Conservation (phyloP, 1,139 yeast species). For the Taphrina pruni region DNA sequence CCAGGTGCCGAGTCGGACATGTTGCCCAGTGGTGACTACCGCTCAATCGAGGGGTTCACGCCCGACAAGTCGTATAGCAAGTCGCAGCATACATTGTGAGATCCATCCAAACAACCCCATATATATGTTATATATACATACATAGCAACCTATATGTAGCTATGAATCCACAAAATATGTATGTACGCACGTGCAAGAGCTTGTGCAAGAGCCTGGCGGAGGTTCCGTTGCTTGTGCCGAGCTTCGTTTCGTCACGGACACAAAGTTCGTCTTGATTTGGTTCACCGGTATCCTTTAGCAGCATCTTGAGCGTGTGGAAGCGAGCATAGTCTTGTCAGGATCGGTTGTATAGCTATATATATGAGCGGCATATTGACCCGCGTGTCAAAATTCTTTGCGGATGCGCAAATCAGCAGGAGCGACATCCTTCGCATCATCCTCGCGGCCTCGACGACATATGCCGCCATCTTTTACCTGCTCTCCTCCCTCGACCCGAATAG, state of each 20-base stretch:
- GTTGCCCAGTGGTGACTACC: not conserved
- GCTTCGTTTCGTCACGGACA: too few relatives aligned
- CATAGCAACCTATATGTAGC: too few relatives aligned
- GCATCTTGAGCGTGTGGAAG: not conserved
- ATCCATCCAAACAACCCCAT: too few relatives aligned
- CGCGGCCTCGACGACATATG: slow-evolving; percentile 40
- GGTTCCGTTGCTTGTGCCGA: too few relatives aligned
- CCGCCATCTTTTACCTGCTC: slow-evolving; percentile 37
- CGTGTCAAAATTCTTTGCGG: slow-evolving; percentile 25
- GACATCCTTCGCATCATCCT: slow-evolving; percentile 30
- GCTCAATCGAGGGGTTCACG: slow-evolving; percentile 10
- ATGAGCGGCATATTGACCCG: slow-evolving; percentile 27
- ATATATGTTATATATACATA: too few relatives aligned
- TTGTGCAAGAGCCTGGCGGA: too few relatives aligned
- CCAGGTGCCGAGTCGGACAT: not conserved
- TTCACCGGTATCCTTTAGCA: not conserved
- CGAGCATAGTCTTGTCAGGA: not conserved
- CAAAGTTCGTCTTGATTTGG: too few relatives aligned
- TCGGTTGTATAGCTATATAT: not conserved
- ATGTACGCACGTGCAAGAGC: too few relatives aligned
- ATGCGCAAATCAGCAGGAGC: slow-evolving; percentile 28
- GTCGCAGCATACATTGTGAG: not conserved
- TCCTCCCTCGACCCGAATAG: slow-evolving; percentile 30
- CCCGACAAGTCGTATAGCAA: not conserved
- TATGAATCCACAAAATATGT: too few relatives aligned